Evolutionary conservation across 2,329 filamentous ascomycete genomes (phyloP).

Genomic region (Chaetomium strumarium): DNA sequence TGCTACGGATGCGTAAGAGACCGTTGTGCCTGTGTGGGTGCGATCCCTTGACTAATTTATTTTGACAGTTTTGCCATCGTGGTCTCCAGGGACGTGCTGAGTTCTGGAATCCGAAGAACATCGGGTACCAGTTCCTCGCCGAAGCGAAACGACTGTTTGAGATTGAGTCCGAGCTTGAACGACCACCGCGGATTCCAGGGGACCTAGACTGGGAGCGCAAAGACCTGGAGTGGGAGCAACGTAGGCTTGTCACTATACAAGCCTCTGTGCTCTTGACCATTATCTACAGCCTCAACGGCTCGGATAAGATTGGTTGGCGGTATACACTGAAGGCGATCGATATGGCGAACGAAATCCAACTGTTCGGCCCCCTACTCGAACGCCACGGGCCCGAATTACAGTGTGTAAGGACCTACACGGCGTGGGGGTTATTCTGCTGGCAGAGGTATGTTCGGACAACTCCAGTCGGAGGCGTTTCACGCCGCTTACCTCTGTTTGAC

Average conservation of each 20-base stretch:
- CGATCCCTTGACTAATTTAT: background rate
- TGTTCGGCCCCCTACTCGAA: constrained; percentile 25
- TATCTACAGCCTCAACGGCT: constrained; percentile 29
- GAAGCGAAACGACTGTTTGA: constrained; percentile 34
- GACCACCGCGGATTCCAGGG: constrained; percentile 8
- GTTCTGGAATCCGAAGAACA: constrained; percentile 32
- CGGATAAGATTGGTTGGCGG: constrained; percentile 34
- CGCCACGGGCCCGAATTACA: constrained; percentile 21
- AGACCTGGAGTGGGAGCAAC: constrained; percentile 20
- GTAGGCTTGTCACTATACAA: constrained; percentile 31
- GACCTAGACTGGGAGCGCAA: constrained; percentile 18
- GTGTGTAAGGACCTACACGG: constrained; percentile 28
- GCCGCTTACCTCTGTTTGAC: background rate
- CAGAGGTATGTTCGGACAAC: constrained; percentile 26
- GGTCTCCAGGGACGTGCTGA: constrained; percentile 27
- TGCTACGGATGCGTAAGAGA: constrained; percentile 33
- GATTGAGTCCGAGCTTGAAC: constrained; percentile 19
- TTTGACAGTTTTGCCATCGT: constrained; percentile 26
- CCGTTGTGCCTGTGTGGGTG: background rate
- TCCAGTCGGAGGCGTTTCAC: background rate
- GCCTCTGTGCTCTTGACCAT: constrained; percentile 30
- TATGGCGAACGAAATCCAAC: constrained; percentile 29
- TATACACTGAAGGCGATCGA: constrained; percentile 30
- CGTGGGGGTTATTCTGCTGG: constrained; percentile 31
- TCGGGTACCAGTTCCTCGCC: constrained; percentile 33